Conservation (phyloP, 371 early-diverging fungal genomes). For the Apophysomyces sp. region DNA sequence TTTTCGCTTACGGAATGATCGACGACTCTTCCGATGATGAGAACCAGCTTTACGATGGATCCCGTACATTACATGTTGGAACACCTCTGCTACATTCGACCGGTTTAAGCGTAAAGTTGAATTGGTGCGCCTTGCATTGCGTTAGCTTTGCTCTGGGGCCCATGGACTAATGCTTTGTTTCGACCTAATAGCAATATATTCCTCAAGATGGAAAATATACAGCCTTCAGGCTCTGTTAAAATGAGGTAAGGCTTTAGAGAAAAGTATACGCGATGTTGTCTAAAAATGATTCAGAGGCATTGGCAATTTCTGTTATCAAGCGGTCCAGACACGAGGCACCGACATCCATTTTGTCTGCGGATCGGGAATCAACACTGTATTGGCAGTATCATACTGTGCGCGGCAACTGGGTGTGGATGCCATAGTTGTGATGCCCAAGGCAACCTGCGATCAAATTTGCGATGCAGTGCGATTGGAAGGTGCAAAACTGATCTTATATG, state of each 20-base stretch:
- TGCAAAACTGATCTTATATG: conserved; percentile 55
- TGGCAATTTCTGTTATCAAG: conserved; percentile 61
- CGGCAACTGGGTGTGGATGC: conserved; percentile 59
- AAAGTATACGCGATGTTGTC: background rate
- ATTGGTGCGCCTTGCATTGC: conserved; percentile 26
- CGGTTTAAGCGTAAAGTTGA: conserved; percentile 37
- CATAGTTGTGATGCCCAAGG: conserved; percentile 60
- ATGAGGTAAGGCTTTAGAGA: conserved; percentile 45
- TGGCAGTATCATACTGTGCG: conserved; percentile 70
- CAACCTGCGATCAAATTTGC: conserved; percentile 48
- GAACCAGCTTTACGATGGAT: conserved; percentile 16
- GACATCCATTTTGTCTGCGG: conserved; percentile 60
- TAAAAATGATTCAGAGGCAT: conserved; percentile 48
- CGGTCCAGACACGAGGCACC: conserved; percentile 49
- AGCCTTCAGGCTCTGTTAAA: conserved; percentile 76
- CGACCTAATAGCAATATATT: conserved; percentile 56
- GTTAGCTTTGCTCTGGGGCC: background rate
- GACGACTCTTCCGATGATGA: conserved; percentile 49
- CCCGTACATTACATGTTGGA: conserved; percentile 41
- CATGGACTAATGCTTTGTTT: background rate
- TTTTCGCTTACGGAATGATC: conserved; percentile 13
- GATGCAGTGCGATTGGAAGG: conserved; percentile 62
- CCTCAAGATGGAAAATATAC: conserved; percentile 73
- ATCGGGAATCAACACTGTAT: conserved; percentile 69
- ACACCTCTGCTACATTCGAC: conserved; percentile 49